Base-by-base conservation (phyloP, 2,329 filamentous ascomycete species). In the Xenoacremonium recifei region DNA sequence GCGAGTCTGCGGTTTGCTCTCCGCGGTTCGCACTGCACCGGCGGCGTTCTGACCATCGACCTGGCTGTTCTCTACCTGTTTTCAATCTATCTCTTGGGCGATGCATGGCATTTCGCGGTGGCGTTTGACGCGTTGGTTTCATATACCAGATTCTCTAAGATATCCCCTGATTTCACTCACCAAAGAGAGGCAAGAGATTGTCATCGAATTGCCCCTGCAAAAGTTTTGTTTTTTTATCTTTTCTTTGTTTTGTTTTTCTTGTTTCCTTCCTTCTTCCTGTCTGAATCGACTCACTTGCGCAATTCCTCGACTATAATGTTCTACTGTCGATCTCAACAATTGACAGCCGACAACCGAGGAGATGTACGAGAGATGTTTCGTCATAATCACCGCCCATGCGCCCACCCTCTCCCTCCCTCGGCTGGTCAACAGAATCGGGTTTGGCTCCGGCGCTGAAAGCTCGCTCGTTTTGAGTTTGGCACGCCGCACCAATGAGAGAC, bases 61-160 rank as follows among this genome's bases (percentile, higher is more conserved):
- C n/a, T n/a, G n/a, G n/a, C n/a, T n/a, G n/a, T n/a, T n/a, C n/a
- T n/a, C n/a, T n/a, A n/a, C n/a, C n/a, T n/a, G n/a, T n/a, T n/a
- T n/a, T n/a, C n/a, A n/a, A n/a, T n/a, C n/a, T n/a, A n/a, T 44
- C 40, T 20, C 36, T 25, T 33, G 30, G 39, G 40, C 45, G 42
- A 39, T 45, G 47, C 37, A 45, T 37, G 44, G 43, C 51, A 54
- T 53, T 41, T 39, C 41, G 39, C 40, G 40, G 49, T 33, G 51
- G 50, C 50, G 47, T 55, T 47, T n/a, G 19, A 46, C 37, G 37
- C 39, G 47, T 38, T 35, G 48, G 40, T 19, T 45, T 32, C 33
- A 25, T 40, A 30, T 20, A 35, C 40, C 37, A 27, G 39, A 39
- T 41, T 44, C 35, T 25, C 38, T 21, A 25, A 25, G 35, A 27